A percentile compares a stretch with the other conserved stretches of the same genome.
Evolutionary conservation across 2,329 filamentous ascomycete species (phyloP).

Genomic region (Aspergillus nomiae): DNA sequence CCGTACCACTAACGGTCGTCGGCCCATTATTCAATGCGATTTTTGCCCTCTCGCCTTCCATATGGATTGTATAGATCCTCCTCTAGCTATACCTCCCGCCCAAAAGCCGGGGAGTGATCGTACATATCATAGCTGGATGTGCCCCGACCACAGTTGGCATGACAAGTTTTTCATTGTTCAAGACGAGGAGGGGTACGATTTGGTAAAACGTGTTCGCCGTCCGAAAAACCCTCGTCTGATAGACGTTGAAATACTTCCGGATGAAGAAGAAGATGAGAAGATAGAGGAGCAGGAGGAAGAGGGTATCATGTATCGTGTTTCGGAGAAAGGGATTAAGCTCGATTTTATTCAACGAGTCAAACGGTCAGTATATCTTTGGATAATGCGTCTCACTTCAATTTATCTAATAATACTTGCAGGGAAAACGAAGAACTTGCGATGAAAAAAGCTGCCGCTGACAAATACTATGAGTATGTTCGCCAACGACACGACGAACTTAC

Average conservation of each 20-base stretch:
- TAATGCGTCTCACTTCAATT: neutral
- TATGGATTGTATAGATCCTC: constrained; percentile 86
- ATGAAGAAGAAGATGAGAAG: constrained; percentile 54
- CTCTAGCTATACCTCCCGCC: constrained; percentile 75
- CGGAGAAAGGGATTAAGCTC: constrained; percentile 65
- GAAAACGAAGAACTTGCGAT: constrained; percentile 24
- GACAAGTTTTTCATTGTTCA: constrained; percentile 56
- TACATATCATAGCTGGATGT: constrained; percentile 76
- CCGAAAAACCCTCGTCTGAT: constrained; percentile 58
- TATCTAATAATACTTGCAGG: constrained; percentile 18
- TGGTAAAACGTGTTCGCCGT: constrained; percentile 35
- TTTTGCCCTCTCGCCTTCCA: constrained; percentile 84
- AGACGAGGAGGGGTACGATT: constrained; percentile 56
- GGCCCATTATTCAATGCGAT: constrained; percentile 83
- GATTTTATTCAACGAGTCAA: constrained; percentile 71
- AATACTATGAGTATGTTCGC: constrained; percentile 28
- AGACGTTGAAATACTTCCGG: constrained; percentile 65
- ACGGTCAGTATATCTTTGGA: constrained; percentile 29
- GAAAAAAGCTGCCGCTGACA: constrained; percentile 22
- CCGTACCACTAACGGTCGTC: constrained; percentile 61
- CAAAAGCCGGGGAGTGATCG: constrained; percentile 49
- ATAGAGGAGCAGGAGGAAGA: constrained; percentile 63
- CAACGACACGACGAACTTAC: constrained; percentile 28
- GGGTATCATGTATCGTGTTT: constrained; percentile 66
- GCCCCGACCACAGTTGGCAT: constrained; percentile 82